These are phyloP conservation scores for Paramecium caudatum DNA, from an alignment of 73 alveolate genomes.

Conservation along the genomic window DNA sequence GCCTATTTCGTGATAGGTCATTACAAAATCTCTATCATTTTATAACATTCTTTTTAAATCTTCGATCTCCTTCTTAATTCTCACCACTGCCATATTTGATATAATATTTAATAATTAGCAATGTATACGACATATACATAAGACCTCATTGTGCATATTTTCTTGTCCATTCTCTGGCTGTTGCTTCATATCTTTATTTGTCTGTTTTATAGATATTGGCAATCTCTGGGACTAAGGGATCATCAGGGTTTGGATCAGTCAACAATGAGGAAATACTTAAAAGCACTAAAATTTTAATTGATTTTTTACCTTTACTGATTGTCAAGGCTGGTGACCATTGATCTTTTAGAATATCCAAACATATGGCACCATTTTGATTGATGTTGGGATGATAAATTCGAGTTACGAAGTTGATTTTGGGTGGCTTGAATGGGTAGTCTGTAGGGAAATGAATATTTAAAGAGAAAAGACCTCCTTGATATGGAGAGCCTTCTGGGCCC, in stretches of 20 bases:
- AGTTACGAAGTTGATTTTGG: conserved; percentile 87
- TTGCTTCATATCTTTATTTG: conserved; percentile 81
- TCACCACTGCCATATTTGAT: no score
- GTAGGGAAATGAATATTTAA: conserved; percentile 83
- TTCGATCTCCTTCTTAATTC: no score
- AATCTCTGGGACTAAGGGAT: conserved; percentile 92
- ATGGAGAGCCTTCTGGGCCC: conserved; percentile 92
- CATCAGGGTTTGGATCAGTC: conserved; percentile 91
- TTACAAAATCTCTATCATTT: no score
- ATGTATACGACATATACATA: conserved; percentile 45
- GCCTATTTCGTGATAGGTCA: background rate
- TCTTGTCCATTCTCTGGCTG: conserved; percentile 89
- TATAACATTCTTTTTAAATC: no score
- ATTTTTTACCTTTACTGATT: conserved; percentile 87
- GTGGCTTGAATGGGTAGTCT: conserved; percentile 94
- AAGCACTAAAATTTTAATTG: conserved; percentile 78
- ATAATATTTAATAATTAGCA: background rate
- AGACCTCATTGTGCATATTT: conserved; percentile 81
- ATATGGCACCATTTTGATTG: conserved; percentile 87
- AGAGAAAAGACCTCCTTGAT: conserved; percentile 86
- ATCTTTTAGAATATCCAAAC: conserved; percentile 91
- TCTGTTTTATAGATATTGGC: conserved; percentile 87
- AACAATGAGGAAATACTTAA: conserved; percentile 83
- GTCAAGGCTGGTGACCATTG: conserved; percentile 98
- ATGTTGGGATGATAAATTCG: conserved; percentile 94